These are phyloP conservation scores for Ceratocystis huliohia DNA, from an alignment of 2,329 filamentous ascomycete genomes.

Conservation along the genomic window DNA sequence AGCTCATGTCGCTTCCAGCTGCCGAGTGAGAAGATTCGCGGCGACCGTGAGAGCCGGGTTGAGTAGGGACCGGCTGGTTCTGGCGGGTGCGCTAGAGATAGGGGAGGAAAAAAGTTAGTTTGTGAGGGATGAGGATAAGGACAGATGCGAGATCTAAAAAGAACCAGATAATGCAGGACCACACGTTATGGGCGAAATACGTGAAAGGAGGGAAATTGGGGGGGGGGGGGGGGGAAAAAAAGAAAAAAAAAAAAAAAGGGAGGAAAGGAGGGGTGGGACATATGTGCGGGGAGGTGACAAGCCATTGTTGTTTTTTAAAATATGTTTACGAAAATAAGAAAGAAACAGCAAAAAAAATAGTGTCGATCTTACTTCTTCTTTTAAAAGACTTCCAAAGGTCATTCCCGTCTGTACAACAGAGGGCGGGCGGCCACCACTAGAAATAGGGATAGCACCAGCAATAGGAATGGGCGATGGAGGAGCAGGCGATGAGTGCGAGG, in stretches of 20 bases:
- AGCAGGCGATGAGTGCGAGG: conserved; percentile 55
- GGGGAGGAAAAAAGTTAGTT: conserved; percentile 9
- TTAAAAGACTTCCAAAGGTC: conserved; percentile 72
- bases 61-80: conserved; percentile 47
- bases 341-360: conserved; percentile 11
- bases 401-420: conserved; percentile 60
- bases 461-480: conserved; percentile 91
- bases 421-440: conserved; percentile 71
- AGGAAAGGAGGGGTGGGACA: no score
- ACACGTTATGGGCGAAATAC: not conserved
- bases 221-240: conserved; percentile 22
- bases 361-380: conserved; percentile 64
- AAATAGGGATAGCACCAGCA: conserved; percentile 43
- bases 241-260: not conserved
- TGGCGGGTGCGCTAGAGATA: conserved; percentile 45
- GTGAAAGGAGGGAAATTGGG: not conserved
- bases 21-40: conserved; percentile 76
- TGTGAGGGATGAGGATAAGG: no score
- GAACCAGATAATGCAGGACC: no score
- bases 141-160: no score
- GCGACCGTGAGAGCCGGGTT: conserved; percentile 61
- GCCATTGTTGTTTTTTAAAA: not conserved
- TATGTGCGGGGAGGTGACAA: not conserved
- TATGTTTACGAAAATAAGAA: conserved; percentile 14
- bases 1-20: conserved; percentile 23